Percentiles rank a stretch among this genome's conserved stretches.
Conservation (phyloP, 257 asterid genomes). For the Dorcoceras hygrometricum region DNA sequence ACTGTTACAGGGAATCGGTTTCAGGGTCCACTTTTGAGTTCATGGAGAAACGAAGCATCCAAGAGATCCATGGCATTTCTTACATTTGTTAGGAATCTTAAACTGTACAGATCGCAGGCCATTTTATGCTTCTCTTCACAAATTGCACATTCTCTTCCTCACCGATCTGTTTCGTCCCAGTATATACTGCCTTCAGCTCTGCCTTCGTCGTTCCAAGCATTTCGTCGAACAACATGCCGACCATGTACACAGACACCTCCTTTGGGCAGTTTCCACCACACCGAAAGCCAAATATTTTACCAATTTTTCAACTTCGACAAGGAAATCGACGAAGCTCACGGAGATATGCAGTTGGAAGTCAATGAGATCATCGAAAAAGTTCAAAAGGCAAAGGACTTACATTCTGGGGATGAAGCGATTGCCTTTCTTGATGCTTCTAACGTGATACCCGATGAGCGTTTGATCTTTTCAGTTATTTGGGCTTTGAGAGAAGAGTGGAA, state of each 20-base stretch:
- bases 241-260: slow-evolving; percentile 19
- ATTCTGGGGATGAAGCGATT: slow-evolving; percentile 73
- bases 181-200: neutral
- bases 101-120: slow-evolving; percentile 26
- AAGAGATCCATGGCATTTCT: slow-evolving; percentile 37
- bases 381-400: slow-evolving; percentile 48
- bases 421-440: slow-evolving; percentile 58
- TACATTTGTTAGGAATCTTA: slow-evolving; percentile 41
- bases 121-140: slow-evolving; percentile 25
- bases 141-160: slow-evolving; percentile 20
- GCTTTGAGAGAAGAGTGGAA: slow-evolving; percentile 77
- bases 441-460: slow-evolving; percentile 46
- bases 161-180: slow-evolving; percentile 10
- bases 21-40: too few species aligned
- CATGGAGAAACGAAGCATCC: neutral
- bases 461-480: slow-evolving; percentile 60
- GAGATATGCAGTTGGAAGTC: slow-evolving; percentile 28
- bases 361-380: slow-evolving; percentile 41
- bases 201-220: slow-evolving; percentile 39
- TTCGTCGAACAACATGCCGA: slow-evolving; percentile 49
- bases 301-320: slow-evolving; percentile 35
- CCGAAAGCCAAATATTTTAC: slow-evolving; percentile 21
- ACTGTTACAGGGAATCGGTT: too few species aligned
- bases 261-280: slow-evolving; percentile 18
- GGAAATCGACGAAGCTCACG: slow-evolving; percentile 18